Evolutionary conservation across 495 filamentous ascomycete genomes (phyloP).

Genomic region (Aspergillus ellipticus): DNA sequence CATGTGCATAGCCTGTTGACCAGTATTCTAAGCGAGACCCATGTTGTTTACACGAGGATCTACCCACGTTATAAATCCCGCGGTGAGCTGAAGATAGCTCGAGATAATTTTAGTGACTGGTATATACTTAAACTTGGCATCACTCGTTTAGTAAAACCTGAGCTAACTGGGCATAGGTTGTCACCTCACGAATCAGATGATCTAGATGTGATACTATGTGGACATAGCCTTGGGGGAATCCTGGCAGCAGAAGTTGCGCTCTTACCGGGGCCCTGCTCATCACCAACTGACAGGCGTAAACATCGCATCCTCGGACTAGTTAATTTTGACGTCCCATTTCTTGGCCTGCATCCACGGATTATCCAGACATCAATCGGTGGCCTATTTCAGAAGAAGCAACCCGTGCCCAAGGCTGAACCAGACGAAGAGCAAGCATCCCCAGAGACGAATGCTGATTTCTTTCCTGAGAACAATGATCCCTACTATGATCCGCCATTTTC

Average conservation of each 20-base stretch:
- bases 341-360: slow-evolving; percentile 87
- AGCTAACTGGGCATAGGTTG: slow-evolving; percentile 48
- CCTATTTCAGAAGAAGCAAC: slow-evolving; percentile 60
- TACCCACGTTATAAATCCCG: slow-evolving; percentile 89
- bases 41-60: slow-evolving; percentile 83
- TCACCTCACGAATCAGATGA: slow-evolving; percentile 67
- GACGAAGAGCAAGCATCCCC: slow-evolving; percentile 10
- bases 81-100: slow-evolving; percentile 65
- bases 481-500: slow-evolving; percentile 65
- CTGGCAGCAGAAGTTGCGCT: slow-evolving; percentile 76
- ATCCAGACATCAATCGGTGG: slow-evolving; percentile 74
- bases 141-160: too few species aligned
- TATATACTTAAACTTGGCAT: slow-evolving; percentile 24
- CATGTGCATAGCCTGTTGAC: slow-evolving; percentile 80
- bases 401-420: slow-evolving; percentile 22
- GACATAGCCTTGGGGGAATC: slow-evolving; percentile 89
- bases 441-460: slow-evolving; percentile 5
- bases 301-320: slow-evolving; percentile 80
- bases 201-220: slow-evolving; percentile 79
- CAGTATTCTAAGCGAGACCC: slow-evolving; percentile 62
- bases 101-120: slow-evolving; percentile 81
- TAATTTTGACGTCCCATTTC: slow-evolving; percentile 81
- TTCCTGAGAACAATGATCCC: background rate
- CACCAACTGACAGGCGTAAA: slow-evolving; percentile 27
- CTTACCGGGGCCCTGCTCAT: slow-evolving; percentile 34